phyloP scores from a whole-genome alignment of 2,329 filamentous ascomycete species.

The Monascus ruber region DNA sequence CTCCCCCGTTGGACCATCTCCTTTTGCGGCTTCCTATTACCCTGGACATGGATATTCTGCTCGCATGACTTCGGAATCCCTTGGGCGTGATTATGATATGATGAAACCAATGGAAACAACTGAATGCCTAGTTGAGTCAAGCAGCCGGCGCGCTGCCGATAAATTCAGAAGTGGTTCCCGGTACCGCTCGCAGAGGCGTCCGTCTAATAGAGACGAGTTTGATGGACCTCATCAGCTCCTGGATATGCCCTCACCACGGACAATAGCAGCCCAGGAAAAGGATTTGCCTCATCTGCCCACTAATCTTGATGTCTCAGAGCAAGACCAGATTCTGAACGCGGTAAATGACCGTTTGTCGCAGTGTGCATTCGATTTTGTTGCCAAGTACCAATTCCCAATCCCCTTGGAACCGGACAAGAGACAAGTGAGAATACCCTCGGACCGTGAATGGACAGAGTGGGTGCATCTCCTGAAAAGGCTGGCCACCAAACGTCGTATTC shows the following conservation, averaged over 20 bases:
- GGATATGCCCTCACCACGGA: constrained; percentile 57
- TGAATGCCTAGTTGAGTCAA: constrained; percentile 27
- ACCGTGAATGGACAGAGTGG: constrained; percentile 87
- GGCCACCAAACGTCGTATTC: constrained; percentile 75
- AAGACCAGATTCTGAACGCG: constrained; percentile 66
- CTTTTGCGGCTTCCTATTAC: constrained; percentile 18
- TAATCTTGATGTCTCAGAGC: constrained; percentile 71
- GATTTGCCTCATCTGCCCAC: constrained; percentile 73
- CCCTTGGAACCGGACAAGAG: constrained; percentile 73
- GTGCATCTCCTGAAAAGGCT: constrained; percentile 76
- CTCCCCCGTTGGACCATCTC: constrained; percentile 19
- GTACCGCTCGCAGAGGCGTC: constrained; percentile 48
- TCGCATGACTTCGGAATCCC: constrained; percentile 19
- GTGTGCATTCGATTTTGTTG: constrained; percentile 82
- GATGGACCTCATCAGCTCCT: constrained; percentile 78
- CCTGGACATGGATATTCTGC: constrained; percentile 23
- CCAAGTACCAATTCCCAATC: constrained; percentile 83
- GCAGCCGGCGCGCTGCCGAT: constrained; percentile 21
- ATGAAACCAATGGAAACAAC: constrained; percentile 20
- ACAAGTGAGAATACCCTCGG: constrained; percentile 60
- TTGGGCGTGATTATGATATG: constrained; percentile 22
- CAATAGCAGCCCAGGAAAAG: constrained; percentile 64
- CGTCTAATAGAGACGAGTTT: constrained; percentile 78
- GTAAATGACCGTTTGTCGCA: constrained; percentile 78
- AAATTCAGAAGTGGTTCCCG: constrained; percentile 19